Base-by-base conservation (phyloP, 2,329 filamentous ascomycete species). In the Pestalotiopsis sp. region DNA sequence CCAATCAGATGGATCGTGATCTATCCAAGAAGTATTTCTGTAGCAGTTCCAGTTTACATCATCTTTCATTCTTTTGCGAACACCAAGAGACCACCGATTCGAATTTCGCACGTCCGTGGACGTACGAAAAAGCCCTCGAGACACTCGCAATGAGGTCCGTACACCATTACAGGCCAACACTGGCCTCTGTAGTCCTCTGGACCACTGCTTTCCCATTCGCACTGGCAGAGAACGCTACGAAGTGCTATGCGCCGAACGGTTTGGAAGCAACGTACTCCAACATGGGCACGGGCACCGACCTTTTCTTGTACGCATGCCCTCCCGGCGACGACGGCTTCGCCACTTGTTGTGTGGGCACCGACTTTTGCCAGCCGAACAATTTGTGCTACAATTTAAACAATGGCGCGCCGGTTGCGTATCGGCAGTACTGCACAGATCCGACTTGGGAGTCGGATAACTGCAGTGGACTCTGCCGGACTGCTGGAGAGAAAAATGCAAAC, bases 391-490 rank as follows among this genome's bases (percentile, higher is more conserved):
- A 62, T 23, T 12, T 62, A 7, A 23, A 41, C 27, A n/a, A 41
- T 20, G 59, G 59, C 12, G 9, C 13, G 6, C 59, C 59, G 14
- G 31, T 39, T 12, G 59, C n/a, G 9, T 41, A 41, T 5, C 23
- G 59, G n/a, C 59, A 62, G 12, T 62, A 62, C 59, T 62, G 59
- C 36, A 62, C 59, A 9, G 59, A 62, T 62, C 36, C 27, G 23
- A 62, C 27, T 41, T 62, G 59, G 59, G 31, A 62, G 12, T 62
- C 59, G 5, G n/a, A 25, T 12, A 62, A 62, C 38, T 62, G 59
- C 31, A 62, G 59, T 20, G 12, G 7, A 3, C 36, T 62, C n/a
- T 62, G 59, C 31, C 36, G 59, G 17, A 23, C n/a, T n/a, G 59
- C 23, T 13, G 59, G 59, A 17, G 31, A 23, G 13, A 31, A 39